These are phyloP conservation scores for Puccinia polysora DNA, from an alignment of 1,284 basidiomycete species.

Conservation along the genomic window DNA sequence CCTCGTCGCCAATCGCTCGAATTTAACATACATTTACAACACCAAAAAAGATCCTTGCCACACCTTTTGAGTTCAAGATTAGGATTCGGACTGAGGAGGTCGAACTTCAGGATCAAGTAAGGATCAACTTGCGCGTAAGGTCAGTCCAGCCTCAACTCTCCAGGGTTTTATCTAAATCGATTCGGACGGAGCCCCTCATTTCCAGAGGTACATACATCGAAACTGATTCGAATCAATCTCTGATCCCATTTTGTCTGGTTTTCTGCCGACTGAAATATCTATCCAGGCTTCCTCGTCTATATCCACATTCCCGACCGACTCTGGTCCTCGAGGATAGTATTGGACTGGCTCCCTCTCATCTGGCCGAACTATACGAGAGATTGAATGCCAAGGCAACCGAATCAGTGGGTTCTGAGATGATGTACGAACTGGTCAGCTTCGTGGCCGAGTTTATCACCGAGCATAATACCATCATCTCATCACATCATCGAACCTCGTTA, in stretches of 20 bases:
- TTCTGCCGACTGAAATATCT: neutral
- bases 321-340: conserved; percentile 31
- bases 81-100: conserved; percentile 36
- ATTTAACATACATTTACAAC: too few relatives aligned
- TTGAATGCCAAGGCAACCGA: conserved; percentile 48
- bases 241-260: neutral
- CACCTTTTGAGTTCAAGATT: conserved; percentile 34
- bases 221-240: too few relatives aligned
- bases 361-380: conserved; percentile 18
- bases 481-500: neutral
- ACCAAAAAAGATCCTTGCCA: conserved; percentile 35
- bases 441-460: conserved; percentile 36
- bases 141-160: conserved; percentile 4
- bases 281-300: conserved; percentile 27
- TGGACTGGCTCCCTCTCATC: conserved; percentile 13
- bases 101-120: conserved; percentile 34
- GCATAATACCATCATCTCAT: conserved; percentile 9
- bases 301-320: conserved; percentile 24
- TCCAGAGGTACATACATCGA: too few relatives aligned
- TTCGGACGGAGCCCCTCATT: too few relatives aligned
- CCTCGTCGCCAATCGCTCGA: neutral
- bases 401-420: conserved; percentile 52
- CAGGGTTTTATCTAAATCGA: too few relatives aligned
- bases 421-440: conserved; percentile 51
- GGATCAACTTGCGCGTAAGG: conserved; percentile 34